Conservation (phyloP, 1,284 basidiomycete genomes). For the Phylloboletellus chloephorus region DNA sequence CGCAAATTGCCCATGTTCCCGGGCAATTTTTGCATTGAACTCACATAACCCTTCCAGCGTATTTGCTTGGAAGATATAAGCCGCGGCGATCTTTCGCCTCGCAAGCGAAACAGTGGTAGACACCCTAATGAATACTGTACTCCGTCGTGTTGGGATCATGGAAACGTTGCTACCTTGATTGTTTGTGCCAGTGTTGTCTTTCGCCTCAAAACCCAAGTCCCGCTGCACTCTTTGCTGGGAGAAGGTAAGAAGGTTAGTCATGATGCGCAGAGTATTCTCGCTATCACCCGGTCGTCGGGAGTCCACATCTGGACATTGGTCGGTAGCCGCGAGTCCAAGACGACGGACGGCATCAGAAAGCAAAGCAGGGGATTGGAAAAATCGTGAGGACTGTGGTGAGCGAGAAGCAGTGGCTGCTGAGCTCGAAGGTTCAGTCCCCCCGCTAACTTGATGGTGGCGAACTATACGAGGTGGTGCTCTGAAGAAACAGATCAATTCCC, state of each 20-base stretch:
- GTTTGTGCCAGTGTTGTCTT: conserved; percentile 14
- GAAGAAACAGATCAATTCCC: conserved; percentile 83
- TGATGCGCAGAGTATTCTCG: conserved; percentile 58
- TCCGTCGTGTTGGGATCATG: conserved; percentile 44
- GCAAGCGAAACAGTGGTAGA: conserved; percentile 51
- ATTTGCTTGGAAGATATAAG: conserved; percentile 52
- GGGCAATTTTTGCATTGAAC: conserved; percentile 57
- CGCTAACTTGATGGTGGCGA: conserved; percentile 37
- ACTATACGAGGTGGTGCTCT: conserved; percentile 70
- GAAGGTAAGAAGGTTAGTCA: conserved; percentile 67
- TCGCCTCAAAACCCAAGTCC: conserved; percentile 31
- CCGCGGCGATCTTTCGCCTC: conserved; percentile 56
- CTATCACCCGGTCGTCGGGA: conserved; percentile 41
- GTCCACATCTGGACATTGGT: conserved; percentile 39
- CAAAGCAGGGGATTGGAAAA: conserved; percentile 59
- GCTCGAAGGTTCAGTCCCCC: conserved; percentile 43
- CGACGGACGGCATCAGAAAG: conserved; percentile 64
- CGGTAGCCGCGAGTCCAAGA: conserved; percentile 54
- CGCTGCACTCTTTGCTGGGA: conserved; percentile 44
- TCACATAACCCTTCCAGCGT: conserved; percentile 49
- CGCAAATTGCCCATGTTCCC: conserved; percentile 55
- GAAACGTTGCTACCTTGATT: conserved; percentile 32
- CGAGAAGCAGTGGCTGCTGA: conserved; percentile 40
- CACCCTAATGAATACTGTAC: conserved; percentile 63
- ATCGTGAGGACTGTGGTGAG: conserved; percentile 32